Conservation (phyloP, 2,329 filamentous ascomycete genomes). For the Xylariaceae sp. region DNA sequence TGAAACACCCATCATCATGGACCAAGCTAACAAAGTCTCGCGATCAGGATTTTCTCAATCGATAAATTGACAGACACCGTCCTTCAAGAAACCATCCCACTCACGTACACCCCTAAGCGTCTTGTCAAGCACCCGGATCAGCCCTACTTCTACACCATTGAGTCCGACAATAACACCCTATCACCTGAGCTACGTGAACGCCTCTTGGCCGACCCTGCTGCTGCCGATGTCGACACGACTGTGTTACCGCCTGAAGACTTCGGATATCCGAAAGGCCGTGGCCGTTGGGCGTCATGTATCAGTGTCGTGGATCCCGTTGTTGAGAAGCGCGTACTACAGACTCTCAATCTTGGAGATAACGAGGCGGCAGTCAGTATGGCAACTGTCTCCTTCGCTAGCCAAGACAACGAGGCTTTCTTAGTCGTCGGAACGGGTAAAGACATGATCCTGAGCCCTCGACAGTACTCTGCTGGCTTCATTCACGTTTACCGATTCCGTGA, state of each 20-base stretch:
- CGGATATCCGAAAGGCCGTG: constrained; percentile 75
- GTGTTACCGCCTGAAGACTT: constrained; percentile 76
- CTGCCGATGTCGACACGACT: constrained; percentile 66
- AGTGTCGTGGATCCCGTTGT: constrained; percentile 80
- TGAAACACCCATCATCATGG: constrained; percentile 4
- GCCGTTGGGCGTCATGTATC: constrained; percentile 94
- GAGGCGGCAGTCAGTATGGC: constrained; percentile 86
- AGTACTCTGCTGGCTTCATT: constrained; percentile 74
- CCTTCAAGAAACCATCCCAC: constrained; percentile 76
- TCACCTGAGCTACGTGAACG: constrained; percentile 71
- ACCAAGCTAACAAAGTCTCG: constrained; percentile 32
- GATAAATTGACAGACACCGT: constrained; percentile 81
- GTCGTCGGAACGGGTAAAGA: constrained; percentile 92
- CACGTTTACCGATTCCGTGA: constrained; percentile 89
- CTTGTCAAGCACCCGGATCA: constrained; percentile 84
- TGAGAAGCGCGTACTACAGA: constrained; percentile 68
- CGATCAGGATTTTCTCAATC: constrained; percentile 77
- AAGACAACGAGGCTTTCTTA: constrained; percentile 86
- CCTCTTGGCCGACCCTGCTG: constrained; percentile 65
- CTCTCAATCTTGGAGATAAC: constrained; percentile 79
- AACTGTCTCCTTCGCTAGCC: constrained; percentile 78
- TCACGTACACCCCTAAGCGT: constrained; percentile 85
- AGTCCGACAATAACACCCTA: constrained; percentile 88
- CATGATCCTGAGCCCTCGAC: constrained; percentile 70
- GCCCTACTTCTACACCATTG: constrained; percentile 87